Evolutionary conservation across 768 basidiomycete genomes (phyloP), one percentile per base, ranked within the genome.

Genomic region (Suillus weaverae): DNA sequence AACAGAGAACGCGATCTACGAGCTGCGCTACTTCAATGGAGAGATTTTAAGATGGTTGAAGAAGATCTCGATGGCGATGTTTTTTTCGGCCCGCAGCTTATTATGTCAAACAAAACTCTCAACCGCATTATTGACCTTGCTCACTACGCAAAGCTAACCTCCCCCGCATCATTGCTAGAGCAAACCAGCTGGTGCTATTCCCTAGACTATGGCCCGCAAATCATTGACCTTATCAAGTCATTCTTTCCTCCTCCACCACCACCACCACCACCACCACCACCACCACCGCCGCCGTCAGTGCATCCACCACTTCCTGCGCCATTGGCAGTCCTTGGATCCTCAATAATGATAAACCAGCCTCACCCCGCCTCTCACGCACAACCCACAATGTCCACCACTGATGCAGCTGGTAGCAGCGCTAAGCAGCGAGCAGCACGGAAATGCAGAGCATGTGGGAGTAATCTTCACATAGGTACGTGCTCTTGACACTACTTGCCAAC

Each of bases 41-140:
- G 56, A 20, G 56, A 57, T 26, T 26, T 26, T 22, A n/a, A 57
- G 22, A 51, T 51, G 50, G 50, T 22, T 22, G 50, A 51, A 51
- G 32, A 32, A 10, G 50, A 32, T 10, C n/a, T 51, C 10, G 50
- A 32, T 22, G 50, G 32, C 32, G 50, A 51, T 18, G 11, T 38
- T 13, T 38, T 38, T 13, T 38, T 38, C 11, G 38, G 38, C 38
- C 38, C 38, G 55, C 59, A 70, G 26, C 30, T 72, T 3, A 30
- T 77, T 32, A 61, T 76, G 61, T 53, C 68, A 7, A 65, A 70
- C 44, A 36, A 63, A 0, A 62, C 73, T 6, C 59, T 75, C 18
- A 56, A 67, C n/a, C 71, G 73, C 26, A 73, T 78, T n/a, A 63
- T 74, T 22, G 70, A 68, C 55, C 70, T 74, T 44, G 73, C 73